Base-by-base conservation (phyloP, 1,139 yeast species). In the Pichia sp. region DNA sequence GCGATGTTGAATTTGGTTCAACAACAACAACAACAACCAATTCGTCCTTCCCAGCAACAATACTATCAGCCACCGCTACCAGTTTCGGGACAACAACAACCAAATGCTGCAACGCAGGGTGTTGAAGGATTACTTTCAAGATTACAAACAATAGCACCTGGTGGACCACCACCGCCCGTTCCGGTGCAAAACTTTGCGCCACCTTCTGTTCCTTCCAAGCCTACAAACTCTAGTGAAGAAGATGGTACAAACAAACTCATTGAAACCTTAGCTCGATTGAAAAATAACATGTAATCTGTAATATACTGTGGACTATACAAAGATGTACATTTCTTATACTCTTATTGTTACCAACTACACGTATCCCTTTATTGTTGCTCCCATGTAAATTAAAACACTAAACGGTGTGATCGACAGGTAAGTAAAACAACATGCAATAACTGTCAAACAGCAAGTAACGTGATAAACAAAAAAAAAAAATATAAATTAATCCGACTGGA, bases 211-310 rank as follows among this genome's bases (percentile, higher is more conserved):
- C 23, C 23, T 16, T 16, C 23, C 23, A 16, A 16, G 36, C 8
- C 27, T 36, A 11, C 28, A n/a, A 4, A 9, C 42, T 10, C 33
- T 27, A 9, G 11, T 28, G 48, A 49, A 39, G 54, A 54, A 36
- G 59, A 57, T 34, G 57, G 51, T 34, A 47, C 59, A 6, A 53
- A 51, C 39, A 61, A 55, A 40, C 52, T 63, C 11, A 58, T 61
- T 43, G 66, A 62, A 36, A 63, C 67, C 33, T 51, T 63, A 37
- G 64, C 66, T 26, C 55, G 67, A 48, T 50, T 63, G 37, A 60
- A 60, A 49, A 62, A 63, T 46, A 62, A 61, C 52, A 58, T 60
- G 61, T 59, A 55, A 53, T 16, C 23, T 16, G 23, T 16, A 16
- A 16, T 16, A 16, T 16, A 16, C 23, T 16, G 23, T 16, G 23